Percentiles rank a stretch among this genome's conserved stretches.
Conservation (phyloP, 2,329 filamentous ascomycete genomes). For the Daldinia sp. region DNA sequence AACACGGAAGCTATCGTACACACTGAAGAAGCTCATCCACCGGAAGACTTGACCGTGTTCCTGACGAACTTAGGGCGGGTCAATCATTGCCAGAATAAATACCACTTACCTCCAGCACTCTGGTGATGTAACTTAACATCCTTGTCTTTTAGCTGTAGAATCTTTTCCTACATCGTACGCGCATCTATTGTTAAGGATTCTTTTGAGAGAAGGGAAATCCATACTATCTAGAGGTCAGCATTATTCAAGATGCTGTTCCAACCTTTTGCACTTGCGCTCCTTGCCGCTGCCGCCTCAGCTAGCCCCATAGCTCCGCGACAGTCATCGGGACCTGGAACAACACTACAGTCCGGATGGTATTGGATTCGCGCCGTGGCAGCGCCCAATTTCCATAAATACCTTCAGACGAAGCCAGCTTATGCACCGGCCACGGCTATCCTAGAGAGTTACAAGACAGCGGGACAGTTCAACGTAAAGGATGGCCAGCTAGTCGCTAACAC, state of each 20-base stretch:
- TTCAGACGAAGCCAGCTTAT: slow-evolving; percentile 57
- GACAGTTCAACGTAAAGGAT: slow-evolving; percentile 64
- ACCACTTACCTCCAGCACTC: slow-evolving; percentile 4
- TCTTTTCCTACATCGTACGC: neutral
- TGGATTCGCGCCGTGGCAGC: slow-evolving; percentile 66
- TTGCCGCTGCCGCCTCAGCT: slow-evolving; percentile 3
- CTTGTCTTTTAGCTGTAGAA: slow-evolving; percentile 2
- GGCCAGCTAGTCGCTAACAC: slow-evolving; percentile 65
- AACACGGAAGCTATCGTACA: slow-evolving; percentile 12
- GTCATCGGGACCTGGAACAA: slow-evolving; percentile 41
- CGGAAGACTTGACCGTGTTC: neutral
- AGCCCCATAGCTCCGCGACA: slow-evolving; percentile 18
- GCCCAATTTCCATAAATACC: slow-evolving; percentile 66
- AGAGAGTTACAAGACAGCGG: slow-evolving; percentile 60
- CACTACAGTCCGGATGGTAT: slow-evolving; percentile 60
- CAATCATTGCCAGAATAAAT: slow-evolving; percentile 19
- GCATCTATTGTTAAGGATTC: neutral
- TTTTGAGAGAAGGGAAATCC: neutral
- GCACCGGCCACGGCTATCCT: slow-evolving; percentile 59
- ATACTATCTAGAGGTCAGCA: neutral
- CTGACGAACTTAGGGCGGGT: neutral
- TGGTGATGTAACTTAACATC: slow-evolving; percentile 23
- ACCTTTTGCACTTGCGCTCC: neutral
- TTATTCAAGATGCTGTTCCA: slow-evolving; percentile 19
- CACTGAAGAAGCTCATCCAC: slow-evolving; percentile 5